These are phyloP conservation scores for Populus deltoides DNA, from an alignment of 345 rosid genomes.

Conservation along the genomic window DNA sequence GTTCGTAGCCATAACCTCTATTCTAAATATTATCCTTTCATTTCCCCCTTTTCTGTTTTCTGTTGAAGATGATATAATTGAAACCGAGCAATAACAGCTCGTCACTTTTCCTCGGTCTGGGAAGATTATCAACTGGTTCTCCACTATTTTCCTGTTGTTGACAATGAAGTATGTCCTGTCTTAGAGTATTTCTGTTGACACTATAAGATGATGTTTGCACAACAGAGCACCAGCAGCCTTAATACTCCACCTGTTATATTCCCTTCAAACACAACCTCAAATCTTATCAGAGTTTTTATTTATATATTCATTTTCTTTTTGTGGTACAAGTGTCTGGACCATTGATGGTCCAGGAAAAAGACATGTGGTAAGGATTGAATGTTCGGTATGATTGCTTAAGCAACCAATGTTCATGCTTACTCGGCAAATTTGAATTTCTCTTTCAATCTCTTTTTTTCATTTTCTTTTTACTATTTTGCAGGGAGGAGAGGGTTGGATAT, in stretches of 20 bases:
- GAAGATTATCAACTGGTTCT: slow-evolving; percentile 24
- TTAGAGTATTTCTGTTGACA: slow-evolving; percentile 9
- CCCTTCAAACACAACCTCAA: neutral
- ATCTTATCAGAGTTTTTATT: neutral
- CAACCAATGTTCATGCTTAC: neutral
- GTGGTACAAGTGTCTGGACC: neutral
- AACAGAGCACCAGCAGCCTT: neutral
- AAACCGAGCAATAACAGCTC: slow-evolving; percentile 19
- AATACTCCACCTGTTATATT: neutral
- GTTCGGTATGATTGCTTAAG: neutral
- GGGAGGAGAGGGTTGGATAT: slow-evolving; percentile 27
- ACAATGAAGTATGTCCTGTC: slow-evolving; percentile 22
- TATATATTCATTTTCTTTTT: neutral
- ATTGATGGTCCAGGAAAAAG: neutral
- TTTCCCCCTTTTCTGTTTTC: neutral
- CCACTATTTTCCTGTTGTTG: slow-evolving; percentile 11
- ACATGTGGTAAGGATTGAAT: neutral
- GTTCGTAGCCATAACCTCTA: slow-evolving; percentile 1
- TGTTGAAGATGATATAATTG: slow-evolving; percentile 19
- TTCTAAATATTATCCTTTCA: slow-evolving; percentile 1
- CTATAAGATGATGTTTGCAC: neutral
- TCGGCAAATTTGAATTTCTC: neutral
- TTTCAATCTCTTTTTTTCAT: neutral
- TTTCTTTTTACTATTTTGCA: neutral
- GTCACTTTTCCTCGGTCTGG: slow-evolving; percentile 16